phyloP scores from a whole-genome alignment of 768 basidiomycete species.

The Calocera cornea region DNA sequence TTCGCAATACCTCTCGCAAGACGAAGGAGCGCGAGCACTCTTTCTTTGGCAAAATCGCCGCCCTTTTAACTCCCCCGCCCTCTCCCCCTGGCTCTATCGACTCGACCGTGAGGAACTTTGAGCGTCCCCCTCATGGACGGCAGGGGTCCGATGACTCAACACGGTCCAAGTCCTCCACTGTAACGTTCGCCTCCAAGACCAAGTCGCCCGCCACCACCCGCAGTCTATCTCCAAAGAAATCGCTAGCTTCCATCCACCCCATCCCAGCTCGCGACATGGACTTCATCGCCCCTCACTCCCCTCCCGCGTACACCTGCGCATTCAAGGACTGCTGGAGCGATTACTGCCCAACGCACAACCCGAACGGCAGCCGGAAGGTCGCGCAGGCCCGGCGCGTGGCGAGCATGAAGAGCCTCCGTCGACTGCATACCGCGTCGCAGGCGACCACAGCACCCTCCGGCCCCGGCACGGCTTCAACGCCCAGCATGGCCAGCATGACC shows the following conservation, averaged over 20 bases:
- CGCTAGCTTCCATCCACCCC: not conserved
- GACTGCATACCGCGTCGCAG: not conserved
- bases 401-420: constrained; percentile 4
- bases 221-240: not conserved
- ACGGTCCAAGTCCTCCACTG: not conserved
- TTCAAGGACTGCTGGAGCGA: constrained; percentile 5
- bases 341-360: constrained; percentile 1
- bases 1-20: not conserved
- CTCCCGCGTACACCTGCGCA: not conserved
- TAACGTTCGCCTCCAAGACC: not conserved
- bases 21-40: not conserved
- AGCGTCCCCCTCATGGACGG: not conserved
- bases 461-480: not conserved
- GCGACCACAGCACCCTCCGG: not conserved
- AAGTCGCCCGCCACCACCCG: not conserved
- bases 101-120: not conserved
- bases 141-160: not conserved
- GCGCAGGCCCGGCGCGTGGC: not conserved
- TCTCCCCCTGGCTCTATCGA: not conserved
- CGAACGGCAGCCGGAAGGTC: not conserved
- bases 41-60: not conserved
- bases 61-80: not conserved
- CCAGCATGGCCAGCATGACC: not conserved
- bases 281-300: not conserved
- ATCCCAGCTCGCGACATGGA: not conserved